Percentiles rank a stretch among this genome's conserved stretches.
Conservation (phyloP, 2,329 filamentous ascomycete genomes). For the Elsinoe arachidis region DNA sequence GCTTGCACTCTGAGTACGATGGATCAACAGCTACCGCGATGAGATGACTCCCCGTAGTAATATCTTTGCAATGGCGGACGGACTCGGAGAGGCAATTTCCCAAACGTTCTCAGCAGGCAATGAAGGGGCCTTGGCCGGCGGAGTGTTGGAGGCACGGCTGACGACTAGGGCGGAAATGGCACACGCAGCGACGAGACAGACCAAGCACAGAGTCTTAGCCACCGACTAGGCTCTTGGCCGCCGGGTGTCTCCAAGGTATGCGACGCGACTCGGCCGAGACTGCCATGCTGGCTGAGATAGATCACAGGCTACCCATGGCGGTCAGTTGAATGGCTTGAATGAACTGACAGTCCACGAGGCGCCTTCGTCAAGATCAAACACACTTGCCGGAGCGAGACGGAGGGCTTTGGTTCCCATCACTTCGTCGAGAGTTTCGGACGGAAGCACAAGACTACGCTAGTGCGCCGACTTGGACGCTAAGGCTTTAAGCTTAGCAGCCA, state of each 20-base stretch:
- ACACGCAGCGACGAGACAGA: constrained; percentile 7
- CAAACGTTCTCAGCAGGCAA: neutral
- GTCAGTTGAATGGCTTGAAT: too few relatives aligned
- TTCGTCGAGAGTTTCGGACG: neutral
- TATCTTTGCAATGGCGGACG: neutral
- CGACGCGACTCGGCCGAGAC: neutral
- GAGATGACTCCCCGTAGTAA: too few relatives aligned
- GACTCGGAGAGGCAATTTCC: neutral
- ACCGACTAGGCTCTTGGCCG: neutral
- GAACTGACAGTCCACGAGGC: too few relatives aligned
- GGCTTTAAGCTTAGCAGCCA: neutral
- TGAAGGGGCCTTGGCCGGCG: neutral
- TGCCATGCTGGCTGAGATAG: too few relatives aligned
- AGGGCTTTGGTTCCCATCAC: neutral
- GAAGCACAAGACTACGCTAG: constrained; percentile 6
- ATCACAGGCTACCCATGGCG: too few relatives aligned
- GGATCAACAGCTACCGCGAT: too few relatives aligned
- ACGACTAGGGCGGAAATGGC: neutral
- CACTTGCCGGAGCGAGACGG: neutral
- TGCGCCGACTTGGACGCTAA: neutral
- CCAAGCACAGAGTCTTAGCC: constrained; percentile 8
- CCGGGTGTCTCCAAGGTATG: neutral
- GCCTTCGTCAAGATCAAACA: neutral
- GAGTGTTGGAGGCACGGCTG: neutral
- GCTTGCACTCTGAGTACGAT: too few relatives aligned